These are phyloP conservation scores for Cercospora brassicicola DNA, from an alignment of 2,329 filamentous ascomycete genomes.

Conservation along the genomic window DNA sequence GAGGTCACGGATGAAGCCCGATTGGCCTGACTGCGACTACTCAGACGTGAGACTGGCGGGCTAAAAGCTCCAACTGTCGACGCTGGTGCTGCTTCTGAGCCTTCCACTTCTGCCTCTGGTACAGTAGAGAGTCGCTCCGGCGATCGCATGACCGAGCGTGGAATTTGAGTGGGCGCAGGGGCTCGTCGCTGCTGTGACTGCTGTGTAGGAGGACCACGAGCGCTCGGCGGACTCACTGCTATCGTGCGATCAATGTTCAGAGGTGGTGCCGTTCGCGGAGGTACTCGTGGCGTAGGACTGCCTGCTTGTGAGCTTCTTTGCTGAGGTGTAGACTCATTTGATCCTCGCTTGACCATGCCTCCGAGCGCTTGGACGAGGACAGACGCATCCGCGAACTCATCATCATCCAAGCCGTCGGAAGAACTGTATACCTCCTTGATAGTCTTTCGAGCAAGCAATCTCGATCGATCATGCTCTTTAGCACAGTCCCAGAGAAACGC, in stretches of 20 bases:
- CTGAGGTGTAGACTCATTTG: constrained; percentile 33
- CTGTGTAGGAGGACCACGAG: constrained; percentile 8
- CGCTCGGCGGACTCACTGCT: constrained; percentile 33
- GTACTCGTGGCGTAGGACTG: constrained; percentile 17
- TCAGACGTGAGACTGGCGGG: constrained; percentile 32
- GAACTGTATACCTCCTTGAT: constrained; percentile 91
- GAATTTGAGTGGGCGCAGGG: constrained; percentile 2
- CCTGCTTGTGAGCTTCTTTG: constrained; percentile 16
- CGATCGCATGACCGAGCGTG: constrained; percentile 26
- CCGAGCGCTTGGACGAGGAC: constrained; percentile 82
- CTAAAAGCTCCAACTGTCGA: constrained; percentile 16
- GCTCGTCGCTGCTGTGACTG: constrained; percentile 7
- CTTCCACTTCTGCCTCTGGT: constrained; percentile 32
- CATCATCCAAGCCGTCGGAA: constrained; percentile 88
- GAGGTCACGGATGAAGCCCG: constrained; percentile 28
- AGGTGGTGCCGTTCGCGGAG: constrained; percentile 6
- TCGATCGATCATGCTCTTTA: constrained; percentile 74
- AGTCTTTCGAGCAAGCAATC: constrained; percentile 74
- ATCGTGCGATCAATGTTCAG: constrained; percentile 37
- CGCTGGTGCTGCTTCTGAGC: constrained; percentile 20
- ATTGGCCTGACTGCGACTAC: constrained; percentile 28
- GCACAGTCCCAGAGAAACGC: constrained; percentile 93
- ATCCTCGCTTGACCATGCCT: constrained; percentile 82
- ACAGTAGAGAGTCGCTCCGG: constrained; percentile 38
- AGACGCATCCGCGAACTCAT: constrained; percentile 89